These are phyloP conservation scores for Aspergillus arachidicola DNA, from an alignment of 2,329 filamentous ascomycete species.

Conservation along the genomic window DNA sequence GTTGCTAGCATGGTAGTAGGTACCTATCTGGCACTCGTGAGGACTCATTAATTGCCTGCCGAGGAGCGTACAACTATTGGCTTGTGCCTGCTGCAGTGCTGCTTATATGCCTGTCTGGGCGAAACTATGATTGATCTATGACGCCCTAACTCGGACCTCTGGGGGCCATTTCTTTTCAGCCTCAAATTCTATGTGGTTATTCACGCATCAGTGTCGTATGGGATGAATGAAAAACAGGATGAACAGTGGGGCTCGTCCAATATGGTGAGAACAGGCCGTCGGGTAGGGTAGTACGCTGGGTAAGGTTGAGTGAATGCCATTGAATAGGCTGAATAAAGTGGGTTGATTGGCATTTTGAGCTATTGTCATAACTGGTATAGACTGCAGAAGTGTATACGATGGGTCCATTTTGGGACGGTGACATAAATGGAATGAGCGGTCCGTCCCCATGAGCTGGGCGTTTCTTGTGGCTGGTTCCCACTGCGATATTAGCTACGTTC, in stretches of 20 bases:
- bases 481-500: background rate
- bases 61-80: background rate
- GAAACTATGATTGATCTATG: background rate
- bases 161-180: background rate
- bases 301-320: background rate
- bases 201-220: background rate
- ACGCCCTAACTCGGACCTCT: background rate
- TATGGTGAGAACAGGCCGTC: background rate
- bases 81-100: background rate
- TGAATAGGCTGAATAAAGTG: no score
- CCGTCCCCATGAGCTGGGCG: background rate
- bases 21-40: background rate
- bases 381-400: background rate
- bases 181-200: background rate
- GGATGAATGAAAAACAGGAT: background rate
- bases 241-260: conserved; percentile 1
- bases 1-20: background rate
- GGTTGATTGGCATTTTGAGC: background rate
- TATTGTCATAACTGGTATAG: background rate
- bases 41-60: background rate
- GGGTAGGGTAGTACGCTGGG: background rate
- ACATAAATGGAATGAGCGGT: background rate
- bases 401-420: background rate
- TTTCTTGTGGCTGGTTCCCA: background rate
- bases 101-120: background rate